These are phyloP conservation scores for Tephrocybe sp. DNA, from an alignment of 768 basidiomycete genomes.

Conservation along the genomic window DNA sequence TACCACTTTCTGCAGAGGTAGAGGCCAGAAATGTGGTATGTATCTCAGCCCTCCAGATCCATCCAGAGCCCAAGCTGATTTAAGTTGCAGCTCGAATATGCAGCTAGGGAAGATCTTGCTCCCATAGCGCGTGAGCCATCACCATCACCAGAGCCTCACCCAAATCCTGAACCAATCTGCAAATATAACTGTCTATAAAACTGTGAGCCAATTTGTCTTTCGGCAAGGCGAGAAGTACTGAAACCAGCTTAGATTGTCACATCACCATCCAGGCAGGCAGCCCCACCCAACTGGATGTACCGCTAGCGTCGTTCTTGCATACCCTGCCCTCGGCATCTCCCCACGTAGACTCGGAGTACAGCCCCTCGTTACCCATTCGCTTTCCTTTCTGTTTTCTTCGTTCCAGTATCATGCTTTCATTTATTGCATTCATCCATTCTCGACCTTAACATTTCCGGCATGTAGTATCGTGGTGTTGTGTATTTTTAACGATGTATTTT, in stretches of 20 bases:
- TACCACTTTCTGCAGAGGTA: constrained; percentile 22
- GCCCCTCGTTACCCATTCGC: too few relatives aligned
- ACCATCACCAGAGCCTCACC: constrained; percentile 8
- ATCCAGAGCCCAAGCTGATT: neutral
- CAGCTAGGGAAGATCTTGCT: neutral
- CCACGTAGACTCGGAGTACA: neutral
- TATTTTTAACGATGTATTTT: neutral
- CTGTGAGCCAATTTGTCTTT: neutral
- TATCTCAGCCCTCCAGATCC: neutral
- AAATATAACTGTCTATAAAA: constrained; percentile 13
- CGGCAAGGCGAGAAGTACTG: too few relatives aligned
- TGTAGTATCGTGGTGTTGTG: neutral
- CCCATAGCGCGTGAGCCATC: constrained; percentile 13
- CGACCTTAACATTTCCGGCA: neutral
- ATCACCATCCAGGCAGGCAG: too few relatives aligned
- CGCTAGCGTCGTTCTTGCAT: too few relatives aligned
- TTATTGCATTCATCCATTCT: neutral
- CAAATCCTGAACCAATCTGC: constrained; percentile 14
- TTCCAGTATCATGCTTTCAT: too few relatives aligned
- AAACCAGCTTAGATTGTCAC: too few relatives aligned
- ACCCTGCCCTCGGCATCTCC: neutral
- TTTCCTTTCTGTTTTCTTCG: too few relatives aligned
- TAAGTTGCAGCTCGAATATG: constrained; percentile 1
- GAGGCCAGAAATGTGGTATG: constrained; percentile 13
- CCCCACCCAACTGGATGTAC: too few relatives aligned